Conservation (phyloP, 768 basidiomycete species). For the Ephemerocybe angulata region DNA sequence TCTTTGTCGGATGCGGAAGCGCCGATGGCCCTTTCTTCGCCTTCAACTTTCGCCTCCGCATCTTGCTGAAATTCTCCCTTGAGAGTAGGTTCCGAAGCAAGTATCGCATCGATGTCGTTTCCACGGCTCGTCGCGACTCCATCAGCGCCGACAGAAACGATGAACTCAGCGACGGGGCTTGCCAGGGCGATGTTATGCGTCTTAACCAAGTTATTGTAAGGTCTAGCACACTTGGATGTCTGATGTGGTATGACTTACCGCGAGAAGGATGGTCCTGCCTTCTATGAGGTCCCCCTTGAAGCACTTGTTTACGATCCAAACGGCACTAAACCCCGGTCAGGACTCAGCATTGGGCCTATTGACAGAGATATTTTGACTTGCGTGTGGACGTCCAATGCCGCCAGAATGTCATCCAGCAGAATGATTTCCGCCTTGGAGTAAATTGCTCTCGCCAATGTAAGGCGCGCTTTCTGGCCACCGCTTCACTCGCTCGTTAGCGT, state of each 20-base stretch:
- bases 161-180: conserved; percentile 50
- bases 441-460: conserved; percentile 43
- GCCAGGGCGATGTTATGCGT: conserved; percentile 52
- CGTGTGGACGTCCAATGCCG: conserved; percentile 48
- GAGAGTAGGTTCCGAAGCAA: conserved; percentile 35
- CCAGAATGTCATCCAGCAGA: conserved; percentile 70
- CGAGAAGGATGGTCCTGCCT: conserved; percentile 82
- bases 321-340: conserved; percentile 59
- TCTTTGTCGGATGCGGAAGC: conserved; percentile 21
- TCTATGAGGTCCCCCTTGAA: conserved; percentile 73
- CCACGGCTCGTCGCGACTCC: conserved; percentile 48
- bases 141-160: conserved; percentile 52
- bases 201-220: conserved; percentile 22
- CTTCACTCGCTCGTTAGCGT: conserved; percentile 12
- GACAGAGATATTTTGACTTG: conserved; percentile 8
- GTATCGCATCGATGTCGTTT: conserved; percentile 45
- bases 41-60: conserved; percentile 23
- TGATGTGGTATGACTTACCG: conserved; percentile 55
- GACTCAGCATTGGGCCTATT: background rate
- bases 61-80: conserved; percentile 18
- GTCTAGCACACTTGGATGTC: conserved; percentile 19
- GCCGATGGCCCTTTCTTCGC: conserved; percentile 22
- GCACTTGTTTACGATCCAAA: conserved; percentile 77
- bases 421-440: conserved; percentile 56
- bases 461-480: conserved; percentile 43